Base-by-base conservation (phyloP, 2,329 filamentous ascomycete genomes). In the Monosporascus ibericus region DNA sequence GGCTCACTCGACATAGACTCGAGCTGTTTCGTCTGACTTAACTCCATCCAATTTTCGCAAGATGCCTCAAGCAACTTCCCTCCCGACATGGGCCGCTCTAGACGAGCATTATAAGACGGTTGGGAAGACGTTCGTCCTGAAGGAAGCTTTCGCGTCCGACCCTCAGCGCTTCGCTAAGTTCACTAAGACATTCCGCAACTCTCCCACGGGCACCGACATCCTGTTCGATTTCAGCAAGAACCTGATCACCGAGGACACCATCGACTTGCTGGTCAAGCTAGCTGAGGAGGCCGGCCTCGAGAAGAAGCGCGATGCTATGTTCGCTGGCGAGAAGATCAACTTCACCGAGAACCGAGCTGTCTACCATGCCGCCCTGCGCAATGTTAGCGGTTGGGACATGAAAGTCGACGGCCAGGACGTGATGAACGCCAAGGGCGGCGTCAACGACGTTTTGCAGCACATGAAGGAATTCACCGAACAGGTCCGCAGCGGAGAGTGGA, bases 161-260 rank as follows among this genome's bases (percentile, higher is more conserved):
- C 85, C 91, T 48, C 71, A 88, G 68, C 90, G 94, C 58, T 97
- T 96, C 78, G 75, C 86, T 67, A 95, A 94, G 75, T 92, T 96
- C 78, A 88, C 85, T 69, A 88, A 86, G 70, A 90, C 82, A 66
- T 96, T 97, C 73, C 78, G 85, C 30, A 92, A 90, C 73, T 72
- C 81, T 50, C 86, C 88, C 61, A 89, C 95, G 66, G 81, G 80
- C 66, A 86, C 84, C 62, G 90, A 96, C 60, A 94, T 95, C 66
- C 83, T 99, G 58, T 99, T 97, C 74, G 94, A 99, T 75, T 99
- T 96, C 77, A 94, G 88, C 78, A 99, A 99, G 85, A 99, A 99
- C 83, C 92, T 99, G 73, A 72, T 97, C 65, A 94, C 88, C 57
- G 89, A 96, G 63, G 92, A 97, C 75, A 97, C 92, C 5, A 78